Base-by-base conservation (phyloP, 768 basidiomycete species). In the Fistulinella prunicolor region DNA sequence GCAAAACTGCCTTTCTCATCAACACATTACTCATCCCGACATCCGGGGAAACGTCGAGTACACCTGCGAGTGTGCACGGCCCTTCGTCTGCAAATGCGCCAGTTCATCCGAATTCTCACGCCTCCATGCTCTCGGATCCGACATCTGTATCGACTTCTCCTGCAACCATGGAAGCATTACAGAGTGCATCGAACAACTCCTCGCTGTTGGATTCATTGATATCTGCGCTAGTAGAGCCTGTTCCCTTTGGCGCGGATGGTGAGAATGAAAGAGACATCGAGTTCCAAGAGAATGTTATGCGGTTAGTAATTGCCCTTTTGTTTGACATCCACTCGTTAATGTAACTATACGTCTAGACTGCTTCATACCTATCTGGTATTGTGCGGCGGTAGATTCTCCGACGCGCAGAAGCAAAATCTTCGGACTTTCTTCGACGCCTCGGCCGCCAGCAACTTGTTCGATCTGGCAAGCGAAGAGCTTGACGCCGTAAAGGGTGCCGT, bases 1-100 rank as follows among this genome's bases (percentile, higher is more conserved):
- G 90, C 45, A 94, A 94, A 63, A 73, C 79, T 0, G 76, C 80
- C 4, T 94, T 93, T 69, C 78, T 94, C 16, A 73, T 94, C 30
- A 82, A 81, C 60, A 70, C 80, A 0, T 79, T 94, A 44, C 77
- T 92, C 40, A 70, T 78, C 0, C 85, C 86, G 2, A 69, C 62
- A 21, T 53, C 60, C 14, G 54, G 58, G 14, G 55, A 51, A 23
- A 39, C 19, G 2, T 39, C 13, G 3, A 28, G 22, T n/a, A 8
- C 54, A 5, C 22, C 59, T 9, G 48, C 46, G 1, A 47, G 47
- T 28, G 38, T 62, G 35, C 62, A 63, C 30, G 44, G 62, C 1
- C 56, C 67, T 20, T 46, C 55, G 7, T 57, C 63, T 7, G 19
- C 45, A 24, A 61, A 55, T 14, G 59, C 62, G 39, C 72, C 75